A percentile compares a stretch with the other conserved stretches of the same genome.
phyloP scores from a whole-genome alignment of 2,329 filamentous ascomycete species.

The Ampelomyces quisqualis region DNA sequence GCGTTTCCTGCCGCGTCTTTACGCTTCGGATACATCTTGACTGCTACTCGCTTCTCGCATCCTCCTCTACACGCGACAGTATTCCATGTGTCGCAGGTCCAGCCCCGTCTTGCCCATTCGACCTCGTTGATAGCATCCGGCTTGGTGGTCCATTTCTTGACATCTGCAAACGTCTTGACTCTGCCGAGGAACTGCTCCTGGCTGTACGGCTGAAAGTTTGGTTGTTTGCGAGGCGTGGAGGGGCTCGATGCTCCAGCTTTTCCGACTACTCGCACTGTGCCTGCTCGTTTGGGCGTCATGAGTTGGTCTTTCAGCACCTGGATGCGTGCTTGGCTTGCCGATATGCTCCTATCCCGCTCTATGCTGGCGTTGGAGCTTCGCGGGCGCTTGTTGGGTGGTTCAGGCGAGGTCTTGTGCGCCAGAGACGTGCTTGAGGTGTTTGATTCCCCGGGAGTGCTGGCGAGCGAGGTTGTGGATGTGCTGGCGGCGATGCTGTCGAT shows the following conservation, averaged over 20 bases:
- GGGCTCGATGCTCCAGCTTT: slow-evolving; percentile 26
- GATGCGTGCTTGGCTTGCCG: slow-evolving; percentile 34
- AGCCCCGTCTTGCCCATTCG: slow-evolving; percentile 91
- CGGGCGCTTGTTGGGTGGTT: slow-evolving; percentile 40
- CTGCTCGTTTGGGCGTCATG: slow-evolving; percentile 27
- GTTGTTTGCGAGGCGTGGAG: slow-evolving; percentile 42
- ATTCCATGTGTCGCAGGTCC: slow-evolving; percentile 73
- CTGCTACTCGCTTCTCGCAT: slow-evolving; percentile 79
- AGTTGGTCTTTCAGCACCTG: slow-evolving; percentile 37
- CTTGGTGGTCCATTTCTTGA: slow-evolving; percentile 93
- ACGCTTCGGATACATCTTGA: slow-evolving; percentile 65
- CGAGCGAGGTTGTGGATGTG: slow-evolving; percentile 49
- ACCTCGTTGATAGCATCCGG: slow-evolving; percentile 83
- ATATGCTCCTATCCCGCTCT: slow-evolving; percentile 31
- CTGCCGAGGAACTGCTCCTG: slow-evolving; percentile 78
- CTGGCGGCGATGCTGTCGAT: slow-evolving; percentile 54
- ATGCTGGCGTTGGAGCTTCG: slow-evolving; percentile 33
- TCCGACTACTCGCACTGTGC: slow-evolving; percentile 38
- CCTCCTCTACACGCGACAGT: slow-evolving; percentile 78
- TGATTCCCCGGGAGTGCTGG: slow-evolving; percentile 40
- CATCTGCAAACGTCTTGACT: slow-evolving; percentile 83
- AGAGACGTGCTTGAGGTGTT: slow-evolving; percentile 38
- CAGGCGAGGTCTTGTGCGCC: slow-evolving; percentile 22
- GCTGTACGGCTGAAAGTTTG: slow-evolving; percentile 84
- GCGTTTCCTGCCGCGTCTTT: slow-evolving; percentile 45